Evolutionary conservation across 2,329 filamentous ascomycete genomes (phyloP).

Genomic region (Nigrospora osmanthi): DNA sequence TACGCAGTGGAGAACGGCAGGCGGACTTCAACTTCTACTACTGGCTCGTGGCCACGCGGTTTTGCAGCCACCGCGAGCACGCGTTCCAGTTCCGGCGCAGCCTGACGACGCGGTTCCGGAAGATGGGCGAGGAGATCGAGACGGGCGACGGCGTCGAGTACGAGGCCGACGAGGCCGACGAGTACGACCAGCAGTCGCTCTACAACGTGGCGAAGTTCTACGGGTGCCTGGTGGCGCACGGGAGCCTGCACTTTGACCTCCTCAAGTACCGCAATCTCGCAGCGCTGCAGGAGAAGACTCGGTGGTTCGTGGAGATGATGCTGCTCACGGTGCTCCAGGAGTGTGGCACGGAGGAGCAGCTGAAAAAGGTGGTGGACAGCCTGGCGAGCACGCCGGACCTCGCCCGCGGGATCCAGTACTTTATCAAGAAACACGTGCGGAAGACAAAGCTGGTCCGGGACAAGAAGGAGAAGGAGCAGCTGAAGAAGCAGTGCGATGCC

Average conservation of each 20-base stretch:
- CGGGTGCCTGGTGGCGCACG: conserved; percentile 39
- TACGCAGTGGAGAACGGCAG: conserved; percentile 82
- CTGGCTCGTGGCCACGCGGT: conserved; percentile 69
- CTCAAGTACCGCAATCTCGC: conserved; percentile 70
- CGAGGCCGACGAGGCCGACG: conserved; percentile 47
- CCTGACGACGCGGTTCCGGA: conserved; percentile 78
- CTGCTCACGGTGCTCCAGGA: conserved; percentile 69
- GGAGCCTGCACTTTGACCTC: conserved; percentile 36
- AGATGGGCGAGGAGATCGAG: conserved; percentile 68
- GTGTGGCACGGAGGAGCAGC: conserved; percentile 43
- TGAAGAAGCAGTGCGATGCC: conserved; percentile 39
- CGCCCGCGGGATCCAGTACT: conserved; percentile 68
- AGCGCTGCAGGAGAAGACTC: conserved; percentile 68
- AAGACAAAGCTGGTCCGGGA: conserved; percentile 48
- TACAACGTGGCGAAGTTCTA: conserved; percentile 48
- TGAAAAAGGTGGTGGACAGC: conserved; percentile 60
- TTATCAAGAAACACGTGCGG: conserved; percentile 66
- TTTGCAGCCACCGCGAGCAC: conserved; percentile 69
- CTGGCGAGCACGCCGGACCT: conserved; percentile 52
- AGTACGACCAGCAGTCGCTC: conserved; percentile 42
- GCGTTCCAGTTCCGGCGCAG: conserved; percentile 82
- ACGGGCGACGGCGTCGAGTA: conserved; percentile 50
- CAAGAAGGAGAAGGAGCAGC: conserved; percentile 36
- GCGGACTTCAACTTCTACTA: conserved; percentile 89
- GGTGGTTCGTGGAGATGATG: conserved; percentile 72